Percentiles rank a stretch among this genome's conserved stretches.
These are phyloP conservation scores for Wickerhamomyces alni DNA, from an alignment of 805 yeast species.

Conservation along the genomic window DNA sequence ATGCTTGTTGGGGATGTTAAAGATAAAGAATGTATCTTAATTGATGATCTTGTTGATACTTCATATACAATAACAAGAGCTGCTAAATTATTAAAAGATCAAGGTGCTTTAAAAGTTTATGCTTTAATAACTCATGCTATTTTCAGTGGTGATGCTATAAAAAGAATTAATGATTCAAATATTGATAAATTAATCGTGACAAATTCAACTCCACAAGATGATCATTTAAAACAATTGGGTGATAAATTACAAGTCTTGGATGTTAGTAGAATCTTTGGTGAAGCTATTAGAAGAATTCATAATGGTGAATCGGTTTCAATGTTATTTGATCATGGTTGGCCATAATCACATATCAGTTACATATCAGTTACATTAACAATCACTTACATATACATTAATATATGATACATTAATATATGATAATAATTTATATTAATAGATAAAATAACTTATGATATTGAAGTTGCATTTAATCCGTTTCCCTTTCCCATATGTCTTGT, in stretches of 20 bases:
- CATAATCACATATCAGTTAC: conserved; percentile 5
- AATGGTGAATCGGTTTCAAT: conserved; percentile 95
- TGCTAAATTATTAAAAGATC: conserved; percentile 84
- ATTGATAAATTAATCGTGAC: conserved; percentile 87
- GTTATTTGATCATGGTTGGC: conserved; percentile 77
- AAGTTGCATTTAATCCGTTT: not conserved
- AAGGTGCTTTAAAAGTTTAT: conserved; percentile 83
- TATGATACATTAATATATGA: too few species aligned
- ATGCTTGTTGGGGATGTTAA: conserved; percentile 96
- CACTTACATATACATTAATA: not conserved
- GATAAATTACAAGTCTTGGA: conserved; percentile 75
- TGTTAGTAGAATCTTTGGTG: conserved; percentile 84
- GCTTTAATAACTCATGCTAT: conserved; percentile 91
- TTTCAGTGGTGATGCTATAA: conserved; percentile 86
- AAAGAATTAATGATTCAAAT: conserved; percentile 55
- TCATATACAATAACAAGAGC: conserved; percentile 89
- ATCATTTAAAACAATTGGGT: conserved; percentile 46
- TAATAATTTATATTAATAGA: too few species aligned
- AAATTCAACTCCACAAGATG: conserved; percentile 83
- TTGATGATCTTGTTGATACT: conserved; percentile 94
- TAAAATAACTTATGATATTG: not conserved
- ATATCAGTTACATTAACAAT: too few species aligned
- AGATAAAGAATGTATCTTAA: conserved; percentile 78
- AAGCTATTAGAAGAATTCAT: conserved; percentile 91
- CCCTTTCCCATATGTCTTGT: too few species aligned